Evolutionary conservation across 768 basidiomycete species (phyloP).

Genomic region (Macrocybe gigantea): DNA sequence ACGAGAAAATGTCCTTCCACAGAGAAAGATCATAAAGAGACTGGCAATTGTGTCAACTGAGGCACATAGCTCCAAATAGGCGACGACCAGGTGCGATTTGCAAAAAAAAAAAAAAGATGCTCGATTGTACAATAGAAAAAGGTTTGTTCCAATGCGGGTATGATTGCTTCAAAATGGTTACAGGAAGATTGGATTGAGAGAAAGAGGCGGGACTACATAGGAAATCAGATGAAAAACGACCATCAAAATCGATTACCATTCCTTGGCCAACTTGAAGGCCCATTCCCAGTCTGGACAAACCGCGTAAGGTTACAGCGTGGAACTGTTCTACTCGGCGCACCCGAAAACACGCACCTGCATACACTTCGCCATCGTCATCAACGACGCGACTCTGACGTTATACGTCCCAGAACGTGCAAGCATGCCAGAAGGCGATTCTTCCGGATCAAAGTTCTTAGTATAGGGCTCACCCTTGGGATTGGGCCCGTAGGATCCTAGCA

Average conservation of each 20-base stretch:
- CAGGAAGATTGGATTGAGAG: slow-evolving; percentile 5
- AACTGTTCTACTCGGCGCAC: not conserved
- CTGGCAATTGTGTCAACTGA: too few relatives aligned
- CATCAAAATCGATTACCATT: slow-evolving; percentile 54
- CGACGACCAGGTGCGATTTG: not conserved
- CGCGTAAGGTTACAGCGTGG: not conserved
- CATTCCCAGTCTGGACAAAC: slow-evolving; percentile 67
- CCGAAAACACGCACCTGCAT: slow-evolving; percentile 51
- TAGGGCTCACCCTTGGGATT: slow-evolving; percentile 58
- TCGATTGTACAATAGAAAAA: not conserved
- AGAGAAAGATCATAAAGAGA: too few relatives aligned
- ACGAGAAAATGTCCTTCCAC: too few relatives aligned
- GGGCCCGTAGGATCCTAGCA: slow-evolving; percentile 93
- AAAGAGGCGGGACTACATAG: too few relatives aligned
- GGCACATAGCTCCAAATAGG: too few relatives aligned
- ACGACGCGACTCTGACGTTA: slow-evolving; percentile 75
- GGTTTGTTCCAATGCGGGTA: too few relatives aligned
- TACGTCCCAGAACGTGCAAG: slow-evolving; percentile 80
- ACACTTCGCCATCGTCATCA: slow-evolving; percentile 82
- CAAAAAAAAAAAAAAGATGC: not conserved
- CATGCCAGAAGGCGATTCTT: slow-evolving; percentile 71
- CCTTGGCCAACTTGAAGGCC: slow-evolving; percentile 88
- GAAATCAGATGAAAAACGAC: slow-evolving; percentile 6
- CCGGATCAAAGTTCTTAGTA: slow-evolving; percentile 69
- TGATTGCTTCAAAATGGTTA: not conserved